Conservation (phyloP, 2,329 filamentous ascomycete genomes). For the Verticillium longisporum region DNA sequence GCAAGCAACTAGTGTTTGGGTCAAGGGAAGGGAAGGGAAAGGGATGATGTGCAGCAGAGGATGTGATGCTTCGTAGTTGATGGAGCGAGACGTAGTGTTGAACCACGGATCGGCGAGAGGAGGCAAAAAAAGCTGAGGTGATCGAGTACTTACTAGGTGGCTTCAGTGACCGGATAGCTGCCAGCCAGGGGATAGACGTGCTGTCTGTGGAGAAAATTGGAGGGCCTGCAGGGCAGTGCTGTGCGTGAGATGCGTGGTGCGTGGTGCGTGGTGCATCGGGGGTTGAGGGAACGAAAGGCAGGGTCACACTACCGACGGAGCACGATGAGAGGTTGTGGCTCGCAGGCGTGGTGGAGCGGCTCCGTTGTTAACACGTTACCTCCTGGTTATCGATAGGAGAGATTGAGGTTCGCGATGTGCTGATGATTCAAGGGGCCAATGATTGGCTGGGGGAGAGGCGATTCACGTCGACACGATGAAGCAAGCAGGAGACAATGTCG, state of each 20-base stretch:
- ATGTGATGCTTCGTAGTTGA: neutral
- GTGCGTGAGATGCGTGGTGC: neutral
- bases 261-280: neutral
- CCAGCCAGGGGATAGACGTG: neutral
- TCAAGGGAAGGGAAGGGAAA: neutral
- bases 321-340: neutral
- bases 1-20: neutral
- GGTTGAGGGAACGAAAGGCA: neutral
- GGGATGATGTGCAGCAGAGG: neutral
- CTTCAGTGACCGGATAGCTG: neutral
- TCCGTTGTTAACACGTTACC: neutral
- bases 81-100: neutral
- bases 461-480: no score
- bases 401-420: neutral
- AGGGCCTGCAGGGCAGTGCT: neutral
- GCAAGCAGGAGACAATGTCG: neutral
- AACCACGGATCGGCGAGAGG: neutral
- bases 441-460: neutral
- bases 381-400: neutral
- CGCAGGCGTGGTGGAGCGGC: neutral
- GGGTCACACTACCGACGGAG: neutral
- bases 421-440: neutral
- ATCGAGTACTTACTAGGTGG: neutral
- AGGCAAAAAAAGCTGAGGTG: neutral
- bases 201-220: neutral